Evolutionary conservation across 2,329 filamentous ascomycete species (phyloP).

Genomic region (Macroventuria anomochaeta): DNA sequence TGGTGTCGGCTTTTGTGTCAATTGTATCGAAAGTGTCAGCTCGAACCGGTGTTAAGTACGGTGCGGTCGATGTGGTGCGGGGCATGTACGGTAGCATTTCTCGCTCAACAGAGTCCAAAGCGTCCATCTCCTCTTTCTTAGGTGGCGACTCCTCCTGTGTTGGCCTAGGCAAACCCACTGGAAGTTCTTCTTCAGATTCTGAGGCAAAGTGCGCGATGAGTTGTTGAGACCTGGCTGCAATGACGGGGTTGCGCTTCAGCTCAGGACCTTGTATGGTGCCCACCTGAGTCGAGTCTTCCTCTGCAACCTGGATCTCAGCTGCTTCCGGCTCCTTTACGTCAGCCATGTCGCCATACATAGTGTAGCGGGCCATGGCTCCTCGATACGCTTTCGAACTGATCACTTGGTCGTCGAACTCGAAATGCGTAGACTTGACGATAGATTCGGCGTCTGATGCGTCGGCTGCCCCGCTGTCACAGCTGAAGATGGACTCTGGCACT

Average conservation of each 20-base stretch:
- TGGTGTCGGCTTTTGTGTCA: neutral
- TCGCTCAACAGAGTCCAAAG: constrained; percentile 23
- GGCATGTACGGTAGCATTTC: constrained; percentile 28
- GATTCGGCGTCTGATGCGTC: constrained; percentile 25
- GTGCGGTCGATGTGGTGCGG: constrained; percentile 15
- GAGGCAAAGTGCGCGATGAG: constrained; percentile 6
- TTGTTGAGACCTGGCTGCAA: constrained; percentile 2
- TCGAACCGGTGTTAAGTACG: neutral
- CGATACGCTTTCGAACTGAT: constrained; percentile 43
- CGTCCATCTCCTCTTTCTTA: neutral
- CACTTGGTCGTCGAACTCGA: constrained; percentile 43
- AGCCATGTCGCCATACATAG: constrained; percentile 5
- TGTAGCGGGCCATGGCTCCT: constrained; percentile 36
- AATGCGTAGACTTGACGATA: constrained; percentile 32
- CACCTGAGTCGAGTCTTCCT: constrained; percentile 22
- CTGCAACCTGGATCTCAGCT: constrained; percentile 8
- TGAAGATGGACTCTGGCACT: constrained; percentile 39
- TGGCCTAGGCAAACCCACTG: neutral
- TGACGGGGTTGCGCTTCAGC: neutral
- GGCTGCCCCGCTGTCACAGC: neutral
- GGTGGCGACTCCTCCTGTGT: neutral
- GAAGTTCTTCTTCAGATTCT: neutral
- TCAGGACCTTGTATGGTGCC: constrained; percentile 12
- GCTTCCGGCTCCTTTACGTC: neutral
- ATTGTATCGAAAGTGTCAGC: constrained; percentile 7